Base-by-base conservation (phyloP, 768 basidiomycete genomes). In the Pleurotus salmoneostramineus region DNA sequence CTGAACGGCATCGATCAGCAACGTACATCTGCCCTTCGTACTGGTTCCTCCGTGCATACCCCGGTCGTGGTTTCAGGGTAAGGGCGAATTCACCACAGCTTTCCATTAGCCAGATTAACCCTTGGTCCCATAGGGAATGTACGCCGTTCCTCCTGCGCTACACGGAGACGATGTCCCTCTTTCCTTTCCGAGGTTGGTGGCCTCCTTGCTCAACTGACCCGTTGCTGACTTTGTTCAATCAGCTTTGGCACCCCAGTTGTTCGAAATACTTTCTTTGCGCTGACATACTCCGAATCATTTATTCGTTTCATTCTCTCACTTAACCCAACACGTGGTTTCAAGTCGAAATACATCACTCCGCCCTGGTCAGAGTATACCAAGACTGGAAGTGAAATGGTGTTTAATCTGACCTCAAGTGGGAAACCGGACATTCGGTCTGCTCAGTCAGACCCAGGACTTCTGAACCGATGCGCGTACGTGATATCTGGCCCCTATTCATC, bases 11-110 rank as follows among this genome's bases (percentile, higher is more conserved):
- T 11, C 48, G 12, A n/a, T 40, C 44, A 74, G 73, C 71, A 3
- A 70, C 69, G n/a, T 64, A 74, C 50, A 61, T 69, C 27, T 74
- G 73, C 49, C 72, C 72, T 2, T 65, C 70, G 1, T 70, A 72
- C 44, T 62, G 56, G 33, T n/a, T 73, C 36, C 60, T 73, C 2
- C n/a, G 56, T 5, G 52, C 73, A 6, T 74, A 72, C 54, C 8
- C 50, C 4, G 66, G 64, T 15, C 58, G 61, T 7, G 60, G 70
- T 0, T 74, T 64, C 61, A 73, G 70, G 66, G 72, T 69, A 14
- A 45, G 44, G 8, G n/a, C n/a, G 1, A 8, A 17, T 31, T 10
- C 17, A 12, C 14, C 10, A 7, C 17, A 7, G n/a, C 17, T 46
- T 11, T 4, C 6, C 31, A 37, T 40, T 3, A 15, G 12, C 14